Evolutionary conservation across 2,329 filamentous ascomycete species (phyloP).

Genomic region (Trichocomaceae sp.): DNA sequence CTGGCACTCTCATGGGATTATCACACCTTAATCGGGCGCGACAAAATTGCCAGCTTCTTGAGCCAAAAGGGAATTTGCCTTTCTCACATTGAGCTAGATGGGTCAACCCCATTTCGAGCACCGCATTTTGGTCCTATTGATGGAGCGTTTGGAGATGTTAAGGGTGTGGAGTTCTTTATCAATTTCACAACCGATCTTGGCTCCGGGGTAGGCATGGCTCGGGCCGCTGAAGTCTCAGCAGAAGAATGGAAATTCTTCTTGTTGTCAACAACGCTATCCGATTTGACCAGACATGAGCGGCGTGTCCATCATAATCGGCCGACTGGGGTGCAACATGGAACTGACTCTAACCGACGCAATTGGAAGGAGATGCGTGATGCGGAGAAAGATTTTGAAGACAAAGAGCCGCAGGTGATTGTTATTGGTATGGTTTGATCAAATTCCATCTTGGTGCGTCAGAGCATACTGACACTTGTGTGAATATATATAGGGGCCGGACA

Average conservation of each 20-base stretch:
- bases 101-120: constrained; percentile 38
- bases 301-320: constrained; percentile 42
- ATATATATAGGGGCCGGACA: constrained; percentile 50
- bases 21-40: constrained; percentile 46
- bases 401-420: constrained; percentile 55
- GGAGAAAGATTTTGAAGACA: constrained; percentile 45
- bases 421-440: constrained; percentile 45
- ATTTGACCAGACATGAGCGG: constrained; percentile 52
- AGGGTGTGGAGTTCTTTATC: constrained; percentile 53
- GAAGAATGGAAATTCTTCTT: constrained; percentile 57
- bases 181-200: constrained; percentile 50
- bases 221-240: constrained; percentile 39
- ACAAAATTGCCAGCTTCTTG: constrained; percentile 33
- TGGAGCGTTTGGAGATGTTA: constrained; percentile 37
- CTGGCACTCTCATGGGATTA: constrained; percentile 52
- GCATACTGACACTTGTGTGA: constrained; percentile 6
- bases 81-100: constrained; percentile 42
- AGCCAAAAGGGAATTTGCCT: constrained; percentile 37
- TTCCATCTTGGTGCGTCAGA: neutral
- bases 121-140: constrained; percentile 47
- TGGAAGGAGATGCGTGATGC: constrained; percentile 51
- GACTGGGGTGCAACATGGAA: constrained; percentile 52
- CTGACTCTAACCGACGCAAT: constrained; percentile 48
- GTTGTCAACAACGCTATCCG: constrained; percentile 54
- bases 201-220: constrained; percentile 50